phyloP scores from a whole-genome alignment of 2,329 filamentous ascomycete genomes.

The Shiraia sp. region DNA sequence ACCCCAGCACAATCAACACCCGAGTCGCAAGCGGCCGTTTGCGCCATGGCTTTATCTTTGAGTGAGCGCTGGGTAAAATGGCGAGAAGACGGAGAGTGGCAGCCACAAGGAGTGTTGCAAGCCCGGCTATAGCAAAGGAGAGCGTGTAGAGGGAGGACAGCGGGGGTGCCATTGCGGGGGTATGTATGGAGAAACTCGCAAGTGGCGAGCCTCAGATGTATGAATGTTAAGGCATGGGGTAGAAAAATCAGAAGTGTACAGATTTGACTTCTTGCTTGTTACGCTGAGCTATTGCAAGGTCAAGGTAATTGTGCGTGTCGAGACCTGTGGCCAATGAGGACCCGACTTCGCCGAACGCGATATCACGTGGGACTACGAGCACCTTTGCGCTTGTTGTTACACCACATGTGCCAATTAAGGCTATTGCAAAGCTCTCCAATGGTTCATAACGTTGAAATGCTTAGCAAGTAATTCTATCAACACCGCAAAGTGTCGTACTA shows the following conservation, averaged over 20 bases:
- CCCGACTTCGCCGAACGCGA: too few relatives aligned
- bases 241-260: too few relatives aligned
- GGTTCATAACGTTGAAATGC: too few relatives aligned
- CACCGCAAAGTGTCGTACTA: too few relatives aligned
- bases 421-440: too few relatives aligned
- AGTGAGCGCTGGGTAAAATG: constrained; percentile 42
- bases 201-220: too few relatives aligned
- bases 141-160: constrained; percentile 24
- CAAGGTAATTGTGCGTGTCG: too few relatives aligned
- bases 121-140: constrained; percentile 37
- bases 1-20: constrained; percentile 82
- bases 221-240: too few relatives aligned
- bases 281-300: too few relatives aligned
- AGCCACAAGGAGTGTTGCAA: constrained; percentile 39
- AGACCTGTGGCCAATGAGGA: background rate
- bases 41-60: constrained; percentile 20
- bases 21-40: constrained; percentile 54
- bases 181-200: too few relatives aligned
- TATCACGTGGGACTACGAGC: background rate
- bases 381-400: background rate
- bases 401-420: too few relatives aligned
- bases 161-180: constrained; percentile 24
- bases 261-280: too few relatives aligned
- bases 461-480: background rate
- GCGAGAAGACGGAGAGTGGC: constrained; percentile 45